Conservation (phyloP, 1,139 yeast species). For the Hemisphaericaspora subhashii region DNA sequence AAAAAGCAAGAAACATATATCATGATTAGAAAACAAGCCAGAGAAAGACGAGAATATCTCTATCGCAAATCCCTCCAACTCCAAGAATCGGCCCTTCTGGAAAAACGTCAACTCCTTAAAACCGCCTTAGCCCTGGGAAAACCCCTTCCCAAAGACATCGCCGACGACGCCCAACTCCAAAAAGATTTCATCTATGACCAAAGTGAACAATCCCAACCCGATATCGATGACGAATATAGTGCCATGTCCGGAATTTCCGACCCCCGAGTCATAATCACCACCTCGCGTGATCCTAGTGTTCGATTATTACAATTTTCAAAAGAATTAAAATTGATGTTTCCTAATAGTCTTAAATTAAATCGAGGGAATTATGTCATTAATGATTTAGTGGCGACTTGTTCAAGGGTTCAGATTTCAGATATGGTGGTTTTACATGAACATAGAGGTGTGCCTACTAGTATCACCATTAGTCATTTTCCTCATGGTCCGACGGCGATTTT, state of each 20-base stretch:
- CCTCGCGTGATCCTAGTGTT: conserved; percentile 88
- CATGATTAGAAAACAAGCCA: conserved; percentile 85
- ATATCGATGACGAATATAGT: conserved; percentile 84
- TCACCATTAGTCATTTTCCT: conserved; percentile 93
- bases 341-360: conserved; percentile 84
- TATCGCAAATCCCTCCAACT: conserved; percentile 86
- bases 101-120: conserved; percentile 82
- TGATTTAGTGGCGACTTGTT: conserved; percentile 81
- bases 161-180: conserved; percentile 82
- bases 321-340: conserved; percentile 85
- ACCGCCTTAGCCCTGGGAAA: conserved; percentile 91
- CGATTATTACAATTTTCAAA: conserved; percentile 87
- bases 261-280: conserved; percentile 91
- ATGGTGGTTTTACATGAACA: conserved; percentile 88
- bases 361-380: conserved; percentile 92
- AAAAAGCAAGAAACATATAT: background rate
- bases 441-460: conserved; percentile 95
- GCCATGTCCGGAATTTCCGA: conserved; percentile 86
- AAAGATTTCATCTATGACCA: conserved; percentile 85
- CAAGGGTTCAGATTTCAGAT: conserved; percentile 69
- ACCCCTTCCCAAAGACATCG: conserved; percentile 83
- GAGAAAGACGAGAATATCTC: conserved; percentile 91
- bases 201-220: conserved; percentile 50
- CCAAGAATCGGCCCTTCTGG: conserved; percentile 83
- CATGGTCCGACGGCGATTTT: conserved; percentile 97